Base-by-base conservation (phyloP, 2,329 filamentous ascomycete genomes). In the Talaromyces sp. region DNA sequence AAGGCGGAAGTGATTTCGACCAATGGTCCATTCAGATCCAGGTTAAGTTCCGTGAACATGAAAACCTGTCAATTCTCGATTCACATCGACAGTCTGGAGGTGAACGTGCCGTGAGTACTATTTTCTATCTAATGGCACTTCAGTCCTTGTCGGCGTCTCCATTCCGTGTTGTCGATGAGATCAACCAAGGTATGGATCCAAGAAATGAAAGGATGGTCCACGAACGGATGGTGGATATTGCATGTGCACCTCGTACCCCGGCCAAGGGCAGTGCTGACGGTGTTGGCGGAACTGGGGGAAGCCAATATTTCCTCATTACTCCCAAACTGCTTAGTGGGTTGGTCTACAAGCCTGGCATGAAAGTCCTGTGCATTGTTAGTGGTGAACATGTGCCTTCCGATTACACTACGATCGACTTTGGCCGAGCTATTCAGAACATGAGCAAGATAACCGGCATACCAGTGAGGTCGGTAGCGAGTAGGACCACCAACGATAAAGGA, bases 121-220 rank as follows among this genome's bases (percentile, higher is more conserved):
- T 98, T 71, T 99, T 98, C 82, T 99, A 96, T 78, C 90, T 99
- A 60, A 98, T 99, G 93, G 91, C 95, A 5, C 84, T 99, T 27
- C 95, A 99, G 75, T 90, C 90, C 55, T 87, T 99, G 69, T 93
- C 95, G 17, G 89, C 92, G 69, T 92, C 93, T 3, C 95, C 95
- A 1, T 99, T 99, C 84, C 91, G 95, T 57, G 93, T 99, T 55
- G 95, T 99, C 62, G 95, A 99, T 76, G 95, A 99, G 79, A 99
- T 99, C 82, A 99, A 99, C 72, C 95, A 99, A 78, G 95, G 95
- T 66, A 99, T 99, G 95, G 95, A 99, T 74, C 95, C 93, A 50
- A 88, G 95, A 69, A 99, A 99, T 76, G 95, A 99, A 77, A 90
- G 95, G 67, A 96, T 97, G 86, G 93, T 99, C 17, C 95, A 99